Conservation (phyloP, 2,329 filamentous ascomycete species). For the Sarocladium kiliense region DNA sequence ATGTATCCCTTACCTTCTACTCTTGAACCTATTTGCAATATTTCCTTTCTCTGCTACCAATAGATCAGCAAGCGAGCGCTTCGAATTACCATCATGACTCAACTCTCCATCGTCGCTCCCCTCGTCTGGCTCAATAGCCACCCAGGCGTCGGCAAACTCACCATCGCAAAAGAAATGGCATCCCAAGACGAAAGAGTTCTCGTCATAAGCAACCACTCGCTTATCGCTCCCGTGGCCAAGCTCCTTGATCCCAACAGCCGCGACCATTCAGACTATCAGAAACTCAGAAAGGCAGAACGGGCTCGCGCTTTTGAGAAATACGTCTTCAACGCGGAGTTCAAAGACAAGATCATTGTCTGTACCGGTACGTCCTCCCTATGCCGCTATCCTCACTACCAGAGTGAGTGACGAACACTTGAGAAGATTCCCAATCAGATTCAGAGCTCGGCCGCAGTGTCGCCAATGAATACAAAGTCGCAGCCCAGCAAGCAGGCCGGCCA, state of each 20-base stretch:
- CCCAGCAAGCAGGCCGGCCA: not conserved
- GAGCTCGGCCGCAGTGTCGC: not conserved
- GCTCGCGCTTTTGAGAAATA: not conserved
- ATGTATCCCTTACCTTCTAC: too few species aligned
- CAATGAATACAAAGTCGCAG: not conserved
- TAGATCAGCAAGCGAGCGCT: not conserved
- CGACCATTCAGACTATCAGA: not conserved
- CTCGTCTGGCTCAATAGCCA: conserved; percentile 9
- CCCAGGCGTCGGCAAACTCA: conserved; percentile 8
- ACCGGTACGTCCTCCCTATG: conserved; percentile 1
- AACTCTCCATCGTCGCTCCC: not conserved
- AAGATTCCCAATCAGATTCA: not conserved
- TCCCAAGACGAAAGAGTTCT: not conserved
- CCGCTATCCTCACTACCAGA: not conserved
- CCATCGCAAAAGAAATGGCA: conserved; percentile 3
- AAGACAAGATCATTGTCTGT: not conserved
- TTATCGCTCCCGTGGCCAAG: conserved; percentile 5
- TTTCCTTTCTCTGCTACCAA: too few species aligned
- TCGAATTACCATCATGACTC: not conserved
- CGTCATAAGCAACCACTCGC: conserved; percentile 8
- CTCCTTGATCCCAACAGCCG: not conserved
- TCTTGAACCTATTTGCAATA: too few species aligned
- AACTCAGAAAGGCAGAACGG: not conserved
- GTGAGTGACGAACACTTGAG: too few species aligned
- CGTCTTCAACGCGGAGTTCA: not conserved